Conservation (phyloP, 2,329 filamentous ascomycete species). For the Sordariomycetes sp. region DNA sequence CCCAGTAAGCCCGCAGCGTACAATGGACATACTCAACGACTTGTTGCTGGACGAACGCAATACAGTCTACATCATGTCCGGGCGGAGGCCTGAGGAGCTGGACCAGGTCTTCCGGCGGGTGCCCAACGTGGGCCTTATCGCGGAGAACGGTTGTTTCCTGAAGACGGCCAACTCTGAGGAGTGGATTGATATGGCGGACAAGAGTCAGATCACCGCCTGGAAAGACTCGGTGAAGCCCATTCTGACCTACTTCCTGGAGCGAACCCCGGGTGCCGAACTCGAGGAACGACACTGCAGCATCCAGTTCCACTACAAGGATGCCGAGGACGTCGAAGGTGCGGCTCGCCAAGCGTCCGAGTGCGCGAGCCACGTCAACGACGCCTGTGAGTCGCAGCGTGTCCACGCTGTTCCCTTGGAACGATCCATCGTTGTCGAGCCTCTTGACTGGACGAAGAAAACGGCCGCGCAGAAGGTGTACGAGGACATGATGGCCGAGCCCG, state of each 20-base stretch:
- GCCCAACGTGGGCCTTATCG: constrained; percentile 77
- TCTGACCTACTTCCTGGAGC: constrained; percentile 81
- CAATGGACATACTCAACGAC: constrained; percentile 74
- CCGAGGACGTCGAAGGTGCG: constrained; percentile 68
- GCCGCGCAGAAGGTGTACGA: constrained; percentile 69
- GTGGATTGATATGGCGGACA: constrained; percentile 74
- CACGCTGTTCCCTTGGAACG: constrained; percentile 76
- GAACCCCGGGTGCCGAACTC: constrained; percentile 78
- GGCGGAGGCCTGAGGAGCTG: constrained; percentile 77
- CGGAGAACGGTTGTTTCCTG: constrained; percentile 90
- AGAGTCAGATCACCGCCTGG: constrained; percentile 63
- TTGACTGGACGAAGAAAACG: constrained; percentile 80
- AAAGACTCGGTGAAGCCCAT: constrained; percentile 77
- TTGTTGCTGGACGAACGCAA: constrained; percentile 73
- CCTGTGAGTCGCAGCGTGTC: constrained; percentile 73
- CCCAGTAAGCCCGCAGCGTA: constrained; percentile 73
- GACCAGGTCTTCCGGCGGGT: constrained; percentile 79
- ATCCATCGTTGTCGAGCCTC: constrained; percentile 74
- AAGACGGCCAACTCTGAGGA: constrained; percentile 57
- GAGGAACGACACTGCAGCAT: constrained; percentile 89
- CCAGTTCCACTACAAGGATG: constrained; percentile 81
- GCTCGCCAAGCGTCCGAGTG: constrained; percentile 79
- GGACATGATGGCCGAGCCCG: constrained; percentile 34
- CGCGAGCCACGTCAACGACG: constrained; percentile 90
- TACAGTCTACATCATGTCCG: constrained; percentile 89